A percentile compares a stretch with the other conserved stretches of the same genome.
phyloP scores from a whole-genome alignment of 2,329 filamentous ascomycete genomes.

The Fusarium tupiense region DNA sequence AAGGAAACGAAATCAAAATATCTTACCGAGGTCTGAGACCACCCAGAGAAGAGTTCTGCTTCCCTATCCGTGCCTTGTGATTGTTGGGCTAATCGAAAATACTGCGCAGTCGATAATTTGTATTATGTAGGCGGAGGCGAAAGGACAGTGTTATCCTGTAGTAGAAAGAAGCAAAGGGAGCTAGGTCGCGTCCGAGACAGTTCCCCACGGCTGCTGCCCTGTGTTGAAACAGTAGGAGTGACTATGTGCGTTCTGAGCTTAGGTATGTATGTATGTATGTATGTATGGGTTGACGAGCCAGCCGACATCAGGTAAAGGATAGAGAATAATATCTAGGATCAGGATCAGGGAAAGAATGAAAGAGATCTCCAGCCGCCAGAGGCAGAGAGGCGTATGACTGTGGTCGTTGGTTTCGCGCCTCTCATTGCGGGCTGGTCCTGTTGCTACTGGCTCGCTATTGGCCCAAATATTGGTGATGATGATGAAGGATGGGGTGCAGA shows the following conservation, averaged over 20 bases:
- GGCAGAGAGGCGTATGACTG: slow-evolving; percentile 9
- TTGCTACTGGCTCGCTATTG: slow-evolving; percentile 30
- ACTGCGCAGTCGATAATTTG: not conserved
- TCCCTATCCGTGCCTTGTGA: not conserved
- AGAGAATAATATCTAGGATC: too few species aligned
- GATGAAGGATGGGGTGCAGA: slow-evolving; percentile 6
- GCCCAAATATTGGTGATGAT: slow-evolving; percentile 18
- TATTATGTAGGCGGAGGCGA: not conserved
- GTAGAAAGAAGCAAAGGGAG: not conserved
- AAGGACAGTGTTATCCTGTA: not conserved
- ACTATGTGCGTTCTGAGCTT: not conserved
- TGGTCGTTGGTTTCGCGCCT: slow-evolving; percentile 12
- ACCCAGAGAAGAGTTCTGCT: not conserved
- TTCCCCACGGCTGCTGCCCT: slow-evolving; percentile 2
- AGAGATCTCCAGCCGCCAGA: slow-evolving; percentile 33
- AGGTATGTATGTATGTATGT: not conserved
- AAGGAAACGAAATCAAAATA: not conserved
- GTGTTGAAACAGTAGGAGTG: not conserved
- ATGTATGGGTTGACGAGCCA: not conserved
- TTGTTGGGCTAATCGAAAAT: not conserved
- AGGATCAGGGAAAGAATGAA: not conserved
- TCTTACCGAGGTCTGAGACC: slow-evolving; percentile 29
- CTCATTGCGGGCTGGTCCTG: slow-evolving; percentile 22
- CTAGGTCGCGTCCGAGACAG: slow-evolving; percentile 2
- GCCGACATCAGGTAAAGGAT: not conserved